Base-by-base conservation (phyloP, 352 stramenopile genomes). In the Phytophthora sojae region DNA sequence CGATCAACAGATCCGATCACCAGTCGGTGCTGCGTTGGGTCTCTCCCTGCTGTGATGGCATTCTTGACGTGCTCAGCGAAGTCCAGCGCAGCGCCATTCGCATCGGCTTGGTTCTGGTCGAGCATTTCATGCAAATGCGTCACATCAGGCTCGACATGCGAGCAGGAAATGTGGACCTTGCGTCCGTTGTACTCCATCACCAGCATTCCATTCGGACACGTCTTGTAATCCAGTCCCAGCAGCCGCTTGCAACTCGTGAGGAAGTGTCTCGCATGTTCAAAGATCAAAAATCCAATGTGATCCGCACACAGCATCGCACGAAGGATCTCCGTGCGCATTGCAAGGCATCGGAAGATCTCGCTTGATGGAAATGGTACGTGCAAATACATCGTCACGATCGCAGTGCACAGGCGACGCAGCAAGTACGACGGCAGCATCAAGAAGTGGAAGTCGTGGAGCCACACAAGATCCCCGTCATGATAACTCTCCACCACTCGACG, bases 381-480 rank as follows among this genome's bases (percentile, higher is more conserved):
- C 19, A 99, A 76, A 79, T 99, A 99, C 50, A 99, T 90, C 6
- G 97, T 97, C 71, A 99, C 94, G 65, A 98, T 93, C 19, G 97
- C 96, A 25, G 90, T 96, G 0, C 81, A 76, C 37, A 99, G 84
- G 17, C 94, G 88, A 26, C 97, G 85, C 23, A 97, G 91, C 44
- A 99, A 77, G 62, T 99, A 99, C 6, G 92, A 98, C 11, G 98
- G 97, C 39, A 99, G 81, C 72, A 99, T 97, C 63, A 99, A 86
- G 39, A 99, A 90, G 79, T 99, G 97, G 69, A 99, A 99, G 57
- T 98, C 98, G 74, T 99, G 97, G 52, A 99, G 97, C 97, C 97
- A 99, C 61, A 99, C 92, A 49, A 98, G 79, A 75, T 97, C 83
- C 17, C 89, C 86, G 6, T 83, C 75, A 71, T 95, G 76, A 56